These are phyloP conservation scores for Xylogone sp. DNA, from an alignment of 2,329 filamentous ascomycete genomes.

Conservation along the genomic window DNA sequence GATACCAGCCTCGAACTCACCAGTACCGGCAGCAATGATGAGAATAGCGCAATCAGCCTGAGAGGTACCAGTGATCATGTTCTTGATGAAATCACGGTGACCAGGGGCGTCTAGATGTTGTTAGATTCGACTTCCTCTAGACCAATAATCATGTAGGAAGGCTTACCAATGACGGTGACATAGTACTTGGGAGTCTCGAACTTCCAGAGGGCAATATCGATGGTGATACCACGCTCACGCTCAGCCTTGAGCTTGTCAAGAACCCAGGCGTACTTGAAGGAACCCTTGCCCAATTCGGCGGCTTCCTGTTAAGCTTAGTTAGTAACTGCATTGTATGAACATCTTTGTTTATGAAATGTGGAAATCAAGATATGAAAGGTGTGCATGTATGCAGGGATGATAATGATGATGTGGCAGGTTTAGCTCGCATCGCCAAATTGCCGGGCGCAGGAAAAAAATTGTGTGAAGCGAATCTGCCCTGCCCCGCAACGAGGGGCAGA, in stretches of 20 bases:
- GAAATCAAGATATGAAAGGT: neutral
- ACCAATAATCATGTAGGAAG: slow-evolving; percentile 2
- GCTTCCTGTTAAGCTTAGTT: slow-evolving; percentile 68
- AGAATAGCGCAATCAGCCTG: slow-evolving; percentile 99
- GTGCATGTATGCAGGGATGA: slow-evolving; percentile 3
- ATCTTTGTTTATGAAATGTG: slow-evolving; percentile 1
- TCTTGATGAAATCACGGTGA: slow-evolving; percentile 99
- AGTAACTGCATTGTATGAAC: slow-evolving; percentile 8
- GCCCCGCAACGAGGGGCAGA: slow-evolving; percentile 29
- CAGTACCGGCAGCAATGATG: slow-evolving; percentile 99
- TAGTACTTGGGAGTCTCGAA: slow-evolving; percentile 98
- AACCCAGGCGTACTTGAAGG: slow-evolving; percentile 99
- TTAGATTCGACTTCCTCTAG: neutral
- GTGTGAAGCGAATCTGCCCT: slow-evolving; percentile 18
- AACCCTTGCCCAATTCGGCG: slow-evolving; percentile 98
- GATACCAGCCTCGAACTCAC: slow-evolving; percentile 99
- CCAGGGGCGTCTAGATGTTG: slow-evolving; percentile 75
- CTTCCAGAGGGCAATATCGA: slow-evolving; percentile 99
- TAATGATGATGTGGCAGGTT: slow-evolving; percentile 5
- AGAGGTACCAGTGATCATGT: slow-evolving; percentile 99
- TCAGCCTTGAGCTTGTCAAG: slow-evolving; percentile 99
- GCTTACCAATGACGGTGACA: slow-evolving; percentile 93
- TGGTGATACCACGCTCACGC: slow-evolving; percentile 99
- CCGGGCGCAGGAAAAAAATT: slow-evolving; percentile 20
- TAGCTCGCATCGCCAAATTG: slow-evolving; percentile 11